phyloP scores from a whole-genome alignment of 352 stramenopile genomes.

The Vaucheria bursata region DNA sequence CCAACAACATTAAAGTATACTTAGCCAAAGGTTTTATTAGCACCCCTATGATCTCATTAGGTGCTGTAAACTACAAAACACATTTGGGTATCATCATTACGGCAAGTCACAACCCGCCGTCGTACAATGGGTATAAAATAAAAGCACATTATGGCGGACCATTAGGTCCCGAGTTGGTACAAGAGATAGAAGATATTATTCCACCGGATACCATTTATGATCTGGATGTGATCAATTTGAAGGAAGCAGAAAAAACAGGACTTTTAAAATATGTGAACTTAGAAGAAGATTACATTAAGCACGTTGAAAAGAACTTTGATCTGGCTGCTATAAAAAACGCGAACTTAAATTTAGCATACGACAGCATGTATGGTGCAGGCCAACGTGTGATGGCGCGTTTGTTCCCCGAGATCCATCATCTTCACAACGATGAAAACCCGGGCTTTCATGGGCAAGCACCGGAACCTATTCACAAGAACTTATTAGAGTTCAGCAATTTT shows the following conservation, averaged over 20 bases:
- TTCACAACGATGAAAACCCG: background rate
- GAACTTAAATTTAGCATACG: background rate
- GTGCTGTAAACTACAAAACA: background rate
- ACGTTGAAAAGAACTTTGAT: background rate
- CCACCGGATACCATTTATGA: background rate
- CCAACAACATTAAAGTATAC: background rate
- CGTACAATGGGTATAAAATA: constrained; percentile 1
- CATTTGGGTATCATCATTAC: constrained; percentile 1
- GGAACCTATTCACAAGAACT: background rate
- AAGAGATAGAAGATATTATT: constrained; percentile 6
- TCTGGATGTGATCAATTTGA: background rate
- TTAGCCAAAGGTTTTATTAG: constrained; percentile 3
- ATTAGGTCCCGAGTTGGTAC: background rate
- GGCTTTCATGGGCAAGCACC: background rate
- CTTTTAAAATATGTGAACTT: background rate
- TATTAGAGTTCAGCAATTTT: constrained; percentile 4
- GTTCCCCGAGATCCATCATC: background rate
- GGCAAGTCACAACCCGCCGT: background rate
- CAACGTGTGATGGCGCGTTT: constrained; percentile 1
- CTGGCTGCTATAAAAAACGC: background rate
- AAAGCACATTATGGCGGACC: background rate
- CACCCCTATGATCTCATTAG: background rate
- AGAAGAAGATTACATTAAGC: background rate
- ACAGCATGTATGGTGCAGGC: background rate
- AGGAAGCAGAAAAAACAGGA: background rate